These are phyloP conservation scores for Debaryomyces coudertii DNA, from an alignment of 1,139 yeast genomes.

Conservation along the genomic window DNA sequence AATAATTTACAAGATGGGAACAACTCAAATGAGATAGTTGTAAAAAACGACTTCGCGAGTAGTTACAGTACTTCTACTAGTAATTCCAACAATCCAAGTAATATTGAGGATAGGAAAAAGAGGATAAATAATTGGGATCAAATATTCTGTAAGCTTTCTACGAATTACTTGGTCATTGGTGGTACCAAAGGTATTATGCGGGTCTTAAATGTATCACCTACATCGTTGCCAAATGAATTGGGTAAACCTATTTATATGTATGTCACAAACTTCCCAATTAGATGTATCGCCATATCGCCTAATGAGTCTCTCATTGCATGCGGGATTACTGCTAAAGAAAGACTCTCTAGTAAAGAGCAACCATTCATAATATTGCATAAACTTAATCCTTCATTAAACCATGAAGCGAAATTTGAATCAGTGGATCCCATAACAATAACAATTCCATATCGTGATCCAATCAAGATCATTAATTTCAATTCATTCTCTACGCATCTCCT, in stretches of 20 bases:
- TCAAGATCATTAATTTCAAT: conserved; percentile 72
- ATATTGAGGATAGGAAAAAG: conserved; percentile 28
- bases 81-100: conserved; percentile 12
- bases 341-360: conserved; percentile 71
- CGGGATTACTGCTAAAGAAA: conserved; percentile 80
- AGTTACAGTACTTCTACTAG: conserved; percentile 18
- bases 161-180: conserved; percentile 62
- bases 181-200: conserved; percentile 76
- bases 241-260: conserved; percentile 74
- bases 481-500: conserved; percentile 68
- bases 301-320: conserved; percentile 70
- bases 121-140: conserved; percentile 61
- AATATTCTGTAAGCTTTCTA: conserved; percentile 65
- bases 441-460: conserved; percentile 83
- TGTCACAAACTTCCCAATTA: conserved; percentile 71
- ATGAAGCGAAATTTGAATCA: conserved; percentile 24
- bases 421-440: conserved; percentile 72
- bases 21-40: conserved; percentile 30
- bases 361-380: conserved; percentile 76
- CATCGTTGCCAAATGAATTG: conserved; percentile 31
- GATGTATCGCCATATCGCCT: conserved; percentile 74
- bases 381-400: conserved; percentile 27
- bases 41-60: conserved; percentile 38
- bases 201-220: conserved; percentile 55
- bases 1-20: conserved; percentile 32